These are phyloP conservation scores for Candida sphagnicola DNA, from an alignment of 805 yeast genomes.

Conservation along the genomic window DNA sequence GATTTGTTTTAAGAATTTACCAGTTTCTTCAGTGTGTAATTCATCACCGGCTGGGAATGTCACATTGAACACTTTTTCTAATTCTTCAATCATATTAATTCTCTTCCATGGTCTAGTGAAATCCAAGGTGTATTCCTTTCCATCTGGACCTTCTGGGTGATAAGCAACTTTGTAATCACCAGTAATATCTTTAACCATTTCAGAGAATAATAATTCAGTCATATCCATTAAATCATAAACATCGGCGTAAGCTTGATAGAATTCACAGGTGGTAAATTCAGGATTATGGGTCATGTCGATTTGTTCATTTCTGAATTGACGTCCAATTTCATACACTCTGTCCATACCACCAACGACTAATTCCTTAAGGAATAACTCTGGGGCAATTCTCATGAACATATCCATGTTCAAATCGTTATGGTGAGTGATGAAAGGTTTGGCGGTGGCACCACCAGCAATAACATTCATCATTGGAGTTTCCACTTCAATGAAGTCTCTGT, in stretches of 20 bases:
- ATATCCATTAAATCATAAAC: slow-evolving; percentile 92
- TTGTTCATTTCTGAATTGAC: slow-evolving; percentile 98
- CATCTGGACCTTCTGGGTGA: slow-evolving; percentile 94
- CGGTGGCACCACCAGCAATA: slow-evolving; percentile 99
- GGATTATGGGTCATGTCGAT: slow-evolving; percentile 99
- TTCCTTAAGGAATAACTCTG: slow-evolving; percentile 93
- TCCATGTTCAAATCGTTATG: slow-evolving; percentile 96
- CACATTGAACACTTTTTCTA: slow-evolving; percentile 80
- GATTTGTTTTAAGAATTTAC: slow-evolving; percentile 78
- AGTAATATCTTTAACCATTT: slow-evolving; percentile 94
- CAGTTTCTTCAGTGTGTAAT: slow-evolving; percentile 91
- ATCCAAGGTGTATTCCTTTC: slow-evolving; percentile 73
- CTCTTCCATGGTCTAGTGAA: slow-evolving; percentile 98
- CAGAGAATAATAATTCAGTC: slow-evolving; percentile 91
- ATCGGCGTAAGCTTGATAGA: slow-evolving; percentile 96
- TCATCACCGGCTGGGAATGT: slow-evolving; percentile 95
- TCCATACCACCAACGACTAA: slow-evolving; percentile 98
- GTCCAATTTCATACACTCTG: slow-evolving; percentile 96
- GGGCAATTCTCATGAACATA: slow-evolving; percentile 97
- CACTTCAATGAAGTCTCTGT: slow-evolving; percentile 85
- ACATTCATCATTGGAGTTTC: slow-evolving; percentile 99
- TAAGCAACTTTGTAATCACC: slow-evolving; percentile 82
- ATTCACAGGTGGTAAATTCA: slow-evolving; percentile 98
- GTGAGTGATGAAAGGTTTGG: slow-evolving; percentile 95
- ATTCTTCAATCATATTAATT: slow-evolving; percentile 93